Evolutionary conservation across 2,329 filamentous ascomycete genomes (phyloP), one percentile per base, ranked within the genome.

Genomic region (Blastomyces parvus): DNA sequence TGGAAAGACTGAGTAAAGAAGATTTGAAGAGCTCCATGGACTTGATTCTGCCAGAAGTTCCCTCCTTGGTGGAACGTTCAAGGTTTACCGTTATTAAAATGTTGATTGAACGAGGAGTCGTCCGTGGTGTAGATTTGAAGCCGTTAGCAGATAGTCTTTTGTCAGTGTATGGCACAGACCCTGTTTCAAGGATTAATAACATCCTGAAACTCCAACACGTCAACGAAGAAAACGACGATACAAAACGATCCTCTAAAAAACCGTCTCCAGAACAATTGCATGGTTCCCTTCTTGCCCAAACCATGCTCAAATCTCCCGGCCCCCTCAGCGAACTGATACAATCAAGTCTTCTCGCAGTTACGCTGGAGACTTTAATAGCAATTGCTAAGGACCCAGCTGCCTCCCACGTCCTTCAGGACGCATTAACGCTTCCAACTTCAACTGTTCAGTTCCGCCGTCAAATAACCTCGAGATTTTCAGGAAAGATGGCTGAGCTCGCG

Each of bases 1-100:
- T 99, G 53, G 89, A 91, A 72, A 85, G 94, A 62, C 81, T 97
- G 13, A 88, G 90, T 74, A 92, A 90, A 72, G 91, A 96, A 64
- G 91, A 97, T 71, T 81, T 99, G 9, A 81, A 87, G 52, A 84
- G 85, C 62, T 90, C 89, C 0, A 84, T 91, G 63, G 81, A 86
- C 59, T 82, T 86, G 69, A 88, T 96, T 63, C 74, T 87, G 3
- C 88, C 90, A 0, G 86, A 90, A 62, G 82, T 97, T 6, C 82
- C 85, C 0, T 84, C 83, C 59, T 81, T 97, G 9, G 83, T 97
- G 9, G 82, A 89, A 61, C 86, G 90, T 65, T 86, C 86, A 48
- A 84, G 93, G 56, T 89, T 89, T 65, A 87, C 88, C 62, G 87
- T 96, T 13, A 84, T 97, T 69, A 89, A 87, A 72, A 86, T 87